Evolutionary conservation across 257 asterid genomes (phyloP), one percentile per base, ranked within the genome.

Genomic region (Eucommia ulmoides): DNA sequence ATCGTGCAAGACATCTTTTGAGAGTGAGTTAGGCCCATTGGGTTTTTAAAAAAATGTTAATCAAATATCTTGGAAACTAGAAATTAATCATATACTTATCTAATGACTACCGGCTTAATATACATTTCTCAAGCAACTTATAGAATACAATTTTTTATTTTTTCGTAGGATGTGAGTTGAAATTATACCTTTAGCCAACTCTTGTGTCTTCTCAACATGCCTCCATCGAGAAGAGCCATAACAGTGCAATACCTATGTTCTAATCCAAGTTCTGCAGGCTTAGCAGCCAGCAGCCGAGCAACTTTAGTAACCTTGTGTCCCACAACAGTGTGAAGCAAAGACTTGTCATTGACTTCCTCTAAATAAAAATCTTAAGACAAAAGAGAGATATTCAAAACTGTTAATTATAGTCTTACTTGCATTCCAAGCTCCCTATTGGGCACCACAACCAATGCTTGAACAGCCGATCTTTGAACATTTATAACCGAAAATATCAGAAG

Each of bases 171-270:
- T 29, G 38, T 7, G 22, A 25, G 25, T 11, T 18, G 22, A 22
- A 21, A 53, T 51, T 53, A 20, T 65, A 85, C 98, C 94, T 77
- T 89, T 67, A 89, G 66, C 98, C 98, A 89, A 69, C 79, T 85
- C 75, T 70, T 85, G 56, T 89, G 98, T 58, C 98, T 81, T 64
- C 59, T 80, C 74, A 89, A 65, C 48, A 77, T 76, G 51, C 96
- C 98, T 53, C 98, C 98, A 64, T 85, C 96, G 68, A 89, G 69
- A 66, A 89, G 98, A 66, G 94, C 98, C 98, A 89, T 89, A 54
- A 85, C 70, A 45, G 74, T 58, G 66, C 75, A 89, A 14, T 86
- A 66, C 69, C 74, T 76, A 57, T 58, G 74, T 45, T 70, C 81
- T 44, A 74, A 45, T 41, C 76, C 84, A 58, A 22, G 56, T 49